Base-by-base conservation (phyloP, 2,329 filamentous ascomycete genomes). In the Gaeumannomyces sp. region DNA sequence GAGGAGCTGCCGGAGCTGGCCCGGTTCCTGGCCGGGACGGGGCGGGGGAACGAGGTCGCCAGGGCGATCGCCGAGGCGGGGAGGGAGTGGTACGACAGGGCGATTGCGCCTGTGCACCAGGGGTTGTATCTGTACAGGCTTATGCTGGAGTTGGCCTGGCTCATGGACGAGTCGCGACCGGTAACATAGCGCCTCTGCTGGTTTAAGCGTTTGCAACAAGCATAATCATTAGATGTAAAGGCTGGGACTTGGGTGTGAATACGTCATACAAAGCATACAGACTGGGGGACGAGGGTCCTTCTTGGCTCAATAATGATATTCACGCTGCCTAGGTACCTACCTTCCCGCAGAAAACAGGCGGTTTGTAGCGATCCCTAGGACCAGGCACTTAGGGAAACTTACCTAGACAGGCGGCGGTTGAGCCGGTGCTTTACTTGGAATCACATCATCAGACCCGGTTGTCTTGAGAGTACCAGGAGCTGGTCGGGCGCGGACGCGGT, bases 51-150 rank as follows among this genome's bases (percentile, higher is more conserved):
- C 68, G 66, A 66, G 19, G 75, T 79, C 65, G 85, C 83, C 0
- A 73, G 74, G 28, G 72, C 76, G 28, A 82, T 89, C 67, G 85
- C 85, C 1, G 76, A 81, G 61, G 72, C 76, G 16, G 85, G 86
- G 0, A 76, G 78, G 7, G 76, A 79, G 6, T 89, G 86, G 86
- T 81, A 80, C 60, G 70, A 69, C 0, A 80, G 77, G 68, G 81
- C 81, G 11, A 70, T 89, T 31, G 72, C 85, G 45, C 83, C 84
- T 58, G 79, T 83, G 50, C 86, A 89, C 70, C 80, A 87, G 69
- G 78, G 82, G 29, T 78, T 84, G 1, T 88, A 87, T 76, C 78
- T 84, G 33, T 88, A 88, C 68, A 77, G 87, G 58, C 71, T 89
- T 64, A 68, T 89, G 68, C 70, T 89, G 16, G 86, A 89, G 76